Conservation (phyloP, 2,329 filamentous ascomycete genomes). For the Leptodontidium sp. region DNA sequence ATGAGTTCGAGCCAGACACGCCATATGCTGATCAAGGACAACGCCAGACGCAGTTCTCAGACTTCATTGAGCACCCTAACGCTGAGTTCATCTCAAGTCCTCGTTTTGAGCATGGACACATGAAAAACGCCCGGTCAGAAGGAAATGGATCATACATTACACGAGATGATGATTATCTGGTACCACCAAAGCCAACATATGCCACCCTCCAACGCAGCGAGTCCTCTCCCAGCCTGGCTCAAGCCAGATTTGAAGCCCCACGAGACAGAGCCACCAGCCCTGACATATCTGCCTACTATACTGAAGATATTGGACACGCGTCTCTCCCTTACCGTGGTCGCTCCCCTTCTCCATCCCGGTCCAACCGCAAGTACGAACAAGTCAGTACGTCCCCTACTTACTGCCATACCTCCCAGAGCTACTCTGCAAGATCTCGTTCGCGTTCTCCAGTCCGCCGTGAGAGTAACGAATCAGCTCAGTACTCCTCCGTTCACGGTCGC, state of each 20-base stretch:
- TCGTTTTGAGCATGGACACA: slow-evolving; percentile 27
- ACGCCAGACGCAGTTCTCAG: slow-evolving; percentile 39
- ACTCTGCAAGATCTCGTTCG: neutral
- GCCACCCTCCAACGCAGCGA: slow-evolving; percentile 35
- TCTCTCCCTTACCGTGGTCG: slow-evolving; percentile 25
- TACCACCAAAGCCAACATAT: slow-evolving; percentile 19
- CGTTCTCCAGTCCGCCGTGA: slow-evolving; percentile 14
- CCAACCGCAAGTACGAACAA: slow-evolving; percentile 17
- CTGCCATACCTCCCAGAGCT: slow-evolving; percentile 14
- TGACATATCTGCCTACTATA: slow-evolving; percentile 21
- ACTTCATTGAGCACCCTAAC: slow-evolving; percentile 34
- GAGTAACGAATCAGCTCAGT: slow-evolving; percentile 13
- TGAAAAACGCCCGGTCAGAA: slow-evolving; percentile 40
- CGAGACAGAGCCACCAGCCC: slow-evolving; percentile 22
- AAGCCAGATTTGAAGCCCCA: slow-evolving; percentile 22
- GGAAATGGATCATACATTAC: slow-evolving; percentile 28
- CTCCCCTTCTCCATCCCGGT: slow-evolving; percentile 14
- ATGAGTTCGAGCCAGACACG: slow-evolving; percentile 44
- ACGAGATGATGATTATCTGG: slow-evolving; percentile 18
- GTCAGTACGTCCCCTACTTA: slow-evolving; percentile 15
- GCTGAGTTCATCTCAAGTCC: slow-evolving; percentile 26
- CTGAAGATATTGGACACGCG: slow-evolving; percentile 13
- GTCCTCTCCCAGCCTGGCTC: slow-evolving; percentile 37
- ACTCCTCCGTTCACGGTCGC: slow-evolving; percentile 18
- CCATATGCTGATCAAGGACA: slow-evolving; percentile 27